phyloP scores from a whole-genome alignment of 176 grass and related monocot species.

The Avena atlantica region DNA sequence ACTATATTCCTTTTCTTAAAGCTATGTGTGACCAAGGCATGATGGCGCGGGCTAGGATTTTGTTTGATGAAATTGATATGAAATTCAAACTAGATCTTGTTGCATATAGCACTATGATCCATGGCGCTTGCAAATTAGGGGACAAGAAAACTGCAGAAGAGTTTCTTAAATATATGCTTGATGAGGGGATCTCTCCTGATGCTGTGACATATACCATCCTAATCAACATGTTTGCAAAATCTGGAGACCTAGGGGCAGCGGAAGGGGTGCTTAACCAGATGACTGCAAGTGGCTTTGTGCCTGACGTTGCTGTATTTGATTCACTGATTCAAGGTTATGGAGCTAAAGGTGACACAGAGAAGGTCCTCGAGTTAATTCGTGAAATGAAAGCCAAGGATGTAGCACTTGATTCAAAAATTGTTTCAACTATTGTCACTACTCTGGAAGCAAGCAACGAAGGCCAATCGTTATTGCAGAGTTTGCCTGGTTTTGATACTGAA shows the following conservation, averaged over 20 bases:
- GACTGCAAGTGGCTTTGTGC: slow-evolving; percentile 59
- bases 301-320: slow-evolving; percentile 59
- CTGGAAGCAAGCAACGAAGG: slow-evolving; percentile 44
- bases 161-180: slow-evolving; percentile 60
- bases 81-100: slow-evolving; percentile 46
- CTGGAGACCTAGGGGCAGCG: slow-evolving; percentile 49
- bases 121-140: slow-evolving; percentile 58
- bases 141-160: slow-evolving; percentile 50
- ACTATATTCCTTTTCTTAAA: slow-evolving; percentile 59
- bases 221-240: slow-evolving; percentile 60
- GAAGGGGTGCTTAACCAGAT: slow-evolving; percentile 68
- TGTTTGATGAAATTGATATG: slow-evolving; percentile 64
- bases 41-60: slow-evolving; percentile 46
- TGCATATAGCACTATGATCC: slow-evolving; percentile 63
- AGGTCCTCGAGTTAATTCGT: slow-evolving; percentile 51
- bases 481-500: slow-evolving; percentile 32
- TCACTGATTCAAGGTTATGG: slow-evolving; percentile 60
- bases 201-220: slow-evolving; percentile 58
- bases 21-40: slow-evolving; percentile 62
- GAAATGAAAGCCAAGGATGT: slow-evolving; percentile 59
- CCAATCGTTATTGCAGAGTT: slow-evolving; percentile 34
- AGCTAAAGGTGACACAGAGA: slow-evolving; percentile 25
- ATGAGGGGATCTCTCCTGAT: slow-evolving; percentile 54
- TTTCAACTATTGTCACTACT: slow-evolving; percentile 47
- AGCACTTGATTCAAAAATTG: slow-evolving; percentile 54